Percentiles rank a stretch among this genome's conserved stretches.
phyloP scores from a whole-genome alignment of 2,329 filamentous ascomycete species.

The Colletotrichum tanaceti region DNA sequence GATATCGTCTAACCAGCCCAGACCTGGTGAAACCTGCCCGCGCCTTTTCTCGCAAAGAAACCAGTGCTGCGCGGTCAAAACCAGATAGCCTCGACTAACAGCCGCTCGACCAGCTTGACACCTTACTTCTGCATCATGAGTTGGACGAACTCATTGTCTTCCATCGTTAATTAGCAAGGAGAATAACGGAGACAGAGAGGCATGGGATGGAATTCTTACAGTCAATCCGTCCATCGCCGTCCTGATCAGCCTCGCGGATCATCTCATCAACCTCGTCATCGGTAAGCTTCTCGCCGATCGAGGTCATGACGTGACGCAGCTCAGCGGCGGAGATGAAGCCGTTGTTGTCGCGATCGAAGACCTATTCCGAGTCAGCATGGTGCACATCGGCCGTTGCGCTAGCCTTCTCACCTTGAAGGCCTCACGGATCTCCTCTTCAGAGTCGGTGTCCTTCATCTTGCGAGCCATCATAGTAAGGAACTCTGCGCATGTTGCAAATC shows the following conservation, averaged over 20 bases:
- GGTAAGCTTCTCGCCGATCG: conserved; percentile 90
- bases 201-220: conserved; percentile 64
- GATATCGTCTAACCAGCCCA: conserved; percentile 26
- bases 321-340: conserved; percentile 91
- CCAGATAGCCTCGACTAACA: conserved; percentile 6
- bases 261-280: conserved; percentile 94
- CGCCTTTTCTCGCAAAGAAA: conserved; percentile 34
- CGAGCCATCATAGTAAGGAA: conserved; percentile 95
- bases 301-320: conserved; percentile 91
- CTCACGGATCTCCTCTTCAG: conserved; percentile 89
- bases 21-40: conserved; percentile 14
- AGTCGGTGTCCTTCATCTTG: conserved; percentile 95
- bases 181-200: neutral
- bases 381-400: neutral
- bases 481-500: conserved; percentile 64
- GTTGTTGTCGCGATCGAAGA: conserved; percentile 91
- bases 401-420: conserved; percentile 78
- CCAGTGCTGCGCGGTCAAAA: conserved; percentile 21
- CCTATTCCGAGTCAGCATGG: conserved; percentile 53
- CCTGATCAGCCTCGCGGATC: conserved; percentile 91
- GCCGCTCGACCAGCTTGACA: conserved; percentile 29
- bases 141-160: conserved; percentile 93
- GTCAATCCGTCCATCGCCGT: conserved; percentile 88
- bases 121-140: conserved; percentile 95
- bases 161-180: neutral